phyloP scores from a whole-genome alignment of 2,329 filamentous ascomycete genomes.

The Xylaria arbuscula region DNA sequence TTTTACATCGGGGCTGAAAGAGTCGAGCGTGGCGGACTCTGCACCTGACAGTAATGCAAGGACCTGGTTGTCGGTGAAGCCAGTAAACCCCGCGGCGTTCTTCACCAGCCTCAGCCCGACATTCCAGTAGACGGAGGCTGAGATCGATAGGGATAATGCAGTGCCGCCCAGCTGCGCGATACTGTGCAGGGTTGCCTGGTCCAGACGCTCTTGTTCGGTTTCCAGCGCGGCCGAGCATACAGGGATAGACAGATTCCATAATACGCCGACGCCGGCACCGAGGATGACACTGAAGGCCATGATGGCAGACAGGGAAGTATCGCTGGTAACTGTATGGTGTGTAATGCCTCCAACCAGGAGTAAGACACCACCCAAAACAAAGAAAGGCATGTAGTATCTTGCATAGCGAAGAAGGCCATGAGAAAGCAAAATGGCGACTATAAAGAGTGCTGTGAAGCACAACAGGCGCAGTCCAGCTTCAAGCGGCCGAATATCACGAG shows the following conservation, averaged over 20 bases:
- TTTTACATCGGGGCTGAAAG: conserved; percentile 36
- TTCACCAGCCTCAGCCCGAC: conserved; percentile 45
- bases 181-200: conserved; percentile 51
- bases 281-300: conserved; percentile 50
- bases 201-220: conserved; percentile 45
- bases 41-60: conserved; percentile 47
- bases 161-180: conserved; percentile 51
- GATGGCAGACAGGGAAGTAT: conserved; percentile 45
- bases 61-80: conserved; percentile 43
- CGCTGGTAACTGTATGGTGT: conserved; percentile 44
- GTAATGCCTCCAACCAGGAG: conserved; percentile 45
- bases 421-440: conserved; percentile 37
- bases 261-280: conserved; percentile 49
- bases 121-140: conserved; percentile 50
- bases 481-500: conserved; percentile 54
- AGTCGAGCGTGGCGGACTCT: conserved; percentile 42
- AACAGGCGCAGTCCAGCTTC: conserved; percentile 56
- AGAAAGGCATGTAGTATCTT: conserved; percentile 54
- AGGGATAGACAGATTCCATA: conserved; percentile 49
- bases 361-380: conserved; percentile 46
- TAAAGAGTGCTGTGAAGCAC: conserved; percentile 46
- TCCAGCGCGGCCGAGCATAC: conserved; percentile 47
- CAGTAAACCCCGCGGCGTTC: conserved; percentile 35
- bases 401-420: conserved; percentile 54
- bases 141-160: conserved; percentile 45